Base-by-base conservation (phyloP, 768 basidiomycete species). In the Xanthoconium purpureum region DNA sequence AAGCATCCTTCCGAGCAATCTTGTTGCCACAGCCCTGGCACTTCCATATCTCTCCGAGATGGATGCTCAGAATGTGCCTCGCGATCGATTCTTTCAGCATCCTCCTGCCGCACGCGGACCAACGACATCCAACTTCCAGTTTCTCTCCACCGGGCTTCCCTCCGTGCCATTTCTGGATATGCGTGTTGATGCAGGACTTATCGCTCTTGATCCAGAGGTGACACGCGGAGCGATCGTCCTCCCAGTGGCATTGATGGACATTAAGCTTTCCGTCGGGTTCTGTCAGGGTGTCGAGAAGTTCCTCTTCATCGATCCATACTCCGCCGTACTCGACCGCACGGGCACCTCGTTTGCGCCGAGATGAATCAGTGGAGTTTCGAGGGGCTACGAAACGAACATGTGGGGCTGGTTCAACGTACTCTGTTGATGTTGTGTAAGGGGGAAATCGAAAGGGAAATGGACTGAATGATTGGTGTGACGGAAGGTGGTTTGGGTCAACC, bases 81-180 rank as follows among this genome's bases (percentile, higher is more conserved):
- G 50, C n/a, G 12, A 67, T 52, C 20, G 60, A 66, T 49, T 65
- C 66, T 40, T 65, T 67, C n/a, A 55, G 24, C 57, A 66, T 67
- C 14, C 0, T 40, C 39, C 47, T 53, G 11, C 17, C 18, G 24
- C 60, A 67, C 20, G 15, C 20, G 2, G 47, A 38, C 61, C 61
- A 63, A 30, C n/a, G 37, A 38, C 60, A 62, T 5, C 35, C 17
- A 12, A 20, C 38, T 38, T 49, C 32, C 12, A 18, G 3, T 42
- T 63, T 63, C 35, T 59, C 60, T n/a, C 50, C 52, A 0, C 54
- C 56, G 2, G 52, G 40, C 30, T 42, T 36, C 5, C 44, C 52
- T 43, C 49, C 45, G 8, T 66, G 61, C 56, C 64, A 66, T 42
- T 46, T 63, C 18, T 55, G 64, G 35, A 60, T 56, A 11, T 63